Evolutionary conservation across 2,329 filamentous ascomycete species (phyloP).

Genomic region (Trichoderma sp.): DNA sequence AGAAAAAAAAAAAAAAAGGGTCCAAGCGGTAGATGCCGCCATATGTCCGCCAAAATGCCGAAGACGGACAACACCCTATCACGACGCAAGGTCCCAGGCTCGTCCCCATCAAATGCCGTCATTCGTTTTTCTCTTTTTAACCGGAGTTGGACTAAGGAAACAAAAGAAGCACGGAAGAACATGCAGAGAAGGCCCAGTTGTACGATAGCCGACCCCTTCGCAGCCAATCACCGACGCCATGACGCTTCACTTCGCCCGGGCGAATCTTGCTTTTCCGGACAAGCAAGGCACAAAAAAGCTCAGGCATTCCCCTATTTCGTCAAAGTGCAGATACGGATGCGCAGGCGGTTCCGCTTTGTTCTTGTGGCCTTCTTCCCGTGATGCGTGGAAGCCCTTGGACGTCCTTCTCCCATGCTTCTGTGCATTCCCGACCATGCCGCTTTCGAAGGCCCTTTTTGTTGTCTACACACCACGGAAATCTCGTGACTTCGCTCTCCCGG

Average conservation of each 20-base stretch:
- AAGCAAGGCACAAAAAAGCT: background rate
- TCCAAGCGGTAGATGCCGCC: background rate
- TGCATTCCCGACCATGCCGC: background rate
- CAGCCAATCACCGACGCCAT: background rate
- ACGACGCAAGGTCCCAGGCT: background rate
- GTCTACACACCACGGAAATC: background rate
- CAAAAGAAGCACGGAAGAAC: background rate
- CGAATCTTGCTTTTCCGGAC: background rate
- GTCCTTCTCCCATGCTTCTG: background rate
- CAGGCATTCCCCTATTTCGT: background rate
- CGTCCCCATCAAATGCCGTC: background rate
- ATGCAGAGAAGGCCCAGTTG: slow-evolving; percentile 2
- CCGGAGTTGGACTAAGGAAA: background rate
- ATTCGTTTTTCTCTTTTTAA: background rate
- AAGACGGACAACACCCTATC: background rate
- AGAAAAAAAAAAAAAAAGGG: background rate
- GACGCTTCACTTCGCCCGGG: background rate
- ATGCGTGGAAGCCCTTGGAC: background rate
- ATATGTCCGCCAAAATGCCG: slow-evolving; percentile 2
- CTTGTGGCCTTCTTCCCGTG: background rate
- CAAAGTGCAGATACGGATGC: background rate
- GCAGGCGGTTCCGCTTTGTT: background rate
- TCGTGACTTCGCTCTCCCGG: slow-evolving; percentile 10
- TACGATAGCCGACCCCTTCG: background rate
- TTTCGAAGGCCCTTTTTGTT: background rate